Evolutionary conservation across 1,139 yeast genomes (phyloP).

Genomic region (Pneumocystis canis): DNA sequence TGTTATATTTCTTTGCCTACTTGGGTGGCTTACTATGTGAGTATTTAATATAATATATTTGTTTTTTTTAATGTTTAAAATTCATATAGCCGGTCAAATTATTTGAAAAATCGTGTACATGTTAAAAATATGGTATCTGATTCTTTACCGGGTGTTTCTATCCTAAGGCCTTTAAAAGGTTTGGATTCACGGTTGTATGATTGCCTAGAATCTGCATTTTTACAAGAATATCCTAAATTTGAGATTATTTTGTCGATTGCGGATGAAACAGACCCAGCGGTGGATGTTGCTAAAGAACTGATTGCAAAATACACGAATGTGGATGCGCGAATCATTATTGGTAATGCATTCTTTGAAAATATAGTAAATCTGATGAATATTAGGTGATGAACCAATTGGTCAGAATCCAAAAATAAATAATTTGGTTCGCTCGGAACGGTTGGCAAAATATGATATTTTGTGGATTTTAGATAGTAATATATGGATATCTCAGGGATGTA

Average conservation of each 20-base stretch:
- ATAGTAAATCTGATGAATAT: not conserved
- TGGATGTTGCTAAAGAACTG: constrained; percentile 40
- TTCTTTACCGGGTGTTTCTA: constrained; percentile 44
- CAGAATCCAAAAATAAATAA: constrained; percentile 87
- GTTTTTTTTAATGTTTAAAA: not conserved
- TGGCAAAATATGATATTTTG: constrained; percentile 54
- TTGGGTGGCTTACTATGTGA: not conserved
- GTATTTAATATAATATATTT: not conserved
- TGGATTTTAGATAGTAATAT: constrained; percentile 89
- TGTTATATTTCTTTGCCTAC: not conserved
- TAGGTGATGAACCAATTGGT: constrained; percentile 37
- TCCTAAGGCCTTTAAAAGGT: constrained; percentile 72
- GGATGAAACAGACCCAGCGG: constrained; percentile 46
- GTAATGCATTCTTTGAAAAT: constrained; percentile 19
- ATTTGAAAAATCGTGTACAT: not conserved
- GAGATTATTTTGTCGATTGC: constrained; percentile 71
- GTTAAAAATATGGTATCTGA: not conserved
- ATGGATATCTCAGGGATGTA: constrained; percentile 55
- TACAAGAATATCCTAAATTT: constrained; percentile 54
- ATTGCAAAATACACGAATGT: constrained; percentile 41
- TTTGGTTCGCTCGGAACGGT: constrained; percentile 57
- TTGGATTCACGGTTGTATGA: constrained; percentile 58
- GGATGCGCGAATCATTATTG: constrained; percentile 45
- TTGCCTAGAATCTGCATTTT: constrained; percentile 55
- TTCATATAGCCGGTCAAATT: not conserved